Conservation (phyloP, 164 flowering plant species). For the Magnolia changhungtana region DNA sequence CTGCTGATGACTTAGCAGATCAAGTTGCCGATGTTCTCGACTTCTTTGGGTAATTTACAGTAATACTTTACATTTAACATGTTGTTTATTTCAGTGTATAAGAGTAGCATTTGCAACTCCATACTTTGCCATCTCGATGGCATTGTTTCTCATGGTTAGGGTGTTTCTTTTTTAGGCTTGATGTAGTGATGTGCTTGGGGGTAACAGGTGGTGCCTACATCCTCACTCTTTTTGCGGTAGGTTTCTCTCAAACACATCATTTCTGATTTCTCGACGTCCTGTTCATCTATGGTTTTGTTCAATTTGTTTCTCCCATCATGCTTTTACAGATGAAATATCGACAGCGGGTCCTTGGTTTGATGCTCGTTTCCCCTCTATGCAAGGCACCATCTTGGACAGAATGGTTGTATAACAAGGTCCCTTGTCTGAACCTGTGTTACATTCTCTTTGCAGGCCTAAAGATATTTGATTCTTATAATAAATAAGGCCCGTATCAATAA, state of each 20-base stretch:
- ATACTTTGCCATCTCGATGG: background rate
- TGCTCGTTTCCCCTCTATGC: slow-evolving; percentile 73
- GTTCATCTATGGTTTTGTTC: background rate
- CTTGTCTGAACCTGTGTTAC: background rate
- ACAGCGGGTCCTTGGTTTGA: slow-evolving; percentile 64
- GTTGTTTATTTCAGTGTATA: background rate
- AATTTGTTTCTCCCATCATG: slow-evolving; percentile 1
- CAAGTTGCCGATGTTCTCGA: slow-evolving; percentile 69
- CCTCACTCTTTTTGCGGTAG: slow-evolving; percentile 60
- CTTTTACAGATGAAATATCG: slow-evolving; percentile 52
- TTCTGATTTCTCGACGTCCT: background rate
- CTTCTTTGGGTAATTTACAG: slow-evolving; percentile 59
- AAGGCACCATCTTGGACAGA: slow-evolving; percentile 72
- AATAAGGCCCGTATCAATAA: background rate
- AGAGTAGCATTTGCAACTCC: background rate
- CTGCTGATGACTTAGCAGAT: slow-evolving; percentile 64
- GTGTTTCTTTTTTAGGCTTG: slow-evolving; percentile 37
- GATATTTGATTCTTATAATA: background rate
- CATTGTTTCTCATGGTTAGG: slow-evolving; percentile 9
- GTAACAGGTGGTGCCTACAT: slow-evolving; percentile 71
- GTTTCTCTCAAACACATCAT: slow-evolving; percentile 8
- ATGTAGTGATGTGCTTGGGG: slow-evolving; percentile 68
- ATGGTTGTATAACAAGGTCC: slow-evolving; percentile 70
- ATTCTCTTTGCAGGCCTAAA: background rate
- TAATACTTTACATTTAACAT: background rate